Percentiles rank a stretch among this genome's conserved stretches.
Evolutionary conservation across 495 filamentous ascomycete genomes (phyloP).

Genomic region (Diplogelasinospora grovesii): DNA sequence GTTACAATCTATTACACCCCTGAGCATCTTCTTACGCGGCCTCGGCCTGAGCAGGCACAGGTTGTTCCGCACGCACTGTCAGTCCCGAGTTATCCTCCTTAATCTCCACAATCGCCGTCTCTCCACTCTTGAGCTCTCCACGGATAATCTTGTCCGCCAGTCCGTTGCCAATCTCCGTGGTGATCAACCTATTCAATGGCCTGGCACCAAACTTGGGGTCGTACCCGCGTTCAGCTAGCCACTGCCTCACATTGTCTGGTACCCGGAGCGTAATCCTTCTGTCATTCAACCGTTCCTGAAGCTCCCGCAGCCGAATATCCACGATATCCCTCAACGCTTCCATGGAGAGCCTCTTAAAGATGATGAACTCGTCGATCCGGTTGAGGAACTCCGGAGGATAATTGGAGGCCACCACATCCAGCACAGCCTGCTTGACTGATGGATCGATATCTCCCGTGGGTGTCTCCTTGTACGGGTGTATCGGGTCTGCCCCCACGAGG

Average conservation of each 20-base stretch:
- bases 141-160: constrained; percentile 88
- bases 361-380: constrained; percentile 91
- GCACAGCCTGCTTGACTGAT: constrained; percentile 66
- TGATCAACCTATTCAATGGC: constrained; percentile 87
- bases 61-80: constrained; percentile 26
- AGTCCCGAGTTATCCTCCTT: constrained; percentile 49
- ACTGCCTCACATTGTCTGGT: constrained; percentile 62
- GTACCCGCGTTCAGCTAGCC: constrained; percentile 84
- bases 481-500: constrained; percentile 52
- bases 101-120: constrained; percentile 61
- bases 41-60: background rate
- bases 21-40: background rate
- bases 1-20: too few relatives aligned
- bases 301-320: constrained; percentile 80
- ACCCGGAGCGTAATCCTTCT: constrained; percentile 73
- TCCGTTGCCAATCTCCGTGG: constrained; percentile 79
- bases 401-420: constrained; percentile 72
- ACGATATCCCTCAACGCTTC: constrained; percentile 85
- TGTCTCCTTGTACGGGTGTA: constrained; percentile 53
- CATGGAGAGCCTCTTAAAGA: constrained; percentile 78
- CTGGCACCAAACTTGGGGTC: constrained; percentile 87
- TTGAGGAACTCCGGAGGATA: constrained; percentile 96
- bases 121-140: constrained; percentile 69
- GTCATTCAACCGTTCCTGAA: constrained; percentile 78
- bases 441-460: constrained; percentile 58